A percentile compares a stretch with the other conserved stretches of the same genome.
phyloP scores from a whole-genome alignment of 495 filamentous ascomycete genomes.

The Annulohypoxylon nitens region DNA sequence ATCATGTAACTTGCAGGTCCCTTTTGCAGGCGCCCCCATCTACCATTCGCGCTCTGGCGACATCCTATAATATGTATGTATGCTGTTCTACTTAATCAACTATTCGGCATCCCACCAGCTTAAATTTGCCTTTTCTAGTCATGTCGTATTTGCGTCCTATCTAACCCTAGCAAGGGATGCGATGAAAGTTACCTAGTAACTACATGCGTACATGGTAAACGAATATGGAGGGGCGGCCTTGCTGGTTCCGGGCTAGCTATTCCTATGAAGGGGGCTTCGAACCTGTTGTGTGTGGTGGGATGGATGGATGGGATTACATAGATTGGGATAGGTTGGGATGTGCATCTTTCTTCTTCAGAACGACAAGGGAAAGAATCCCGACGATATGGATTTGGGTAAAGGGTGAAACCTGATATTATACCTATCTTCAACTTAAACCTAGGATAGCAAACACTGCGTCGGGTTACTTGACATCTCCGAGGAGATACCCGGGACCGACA shows the following conservation, averaged over 20 bases:
- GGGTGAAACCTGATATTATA: neutral
- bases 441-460: constrained; percentile 27
- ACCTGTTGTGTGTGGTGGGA: neutral
- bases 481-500: constrained; percentile 35
- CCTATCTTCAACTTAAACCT: constrained; percentile 10
- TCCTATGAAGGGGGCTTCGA: neutral
- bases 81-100: neutral
- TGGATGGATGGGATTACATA: too few relatives aligned
- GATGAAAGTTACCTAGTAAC: constrained; percentile 6
- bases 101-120: neutral
- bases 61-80: neutral
- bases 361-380: constrained; percentile 6
- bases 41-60: neutral
- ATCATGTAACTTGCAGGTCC: constrained; percentile 24
- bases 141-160: constrained; percentile 15
- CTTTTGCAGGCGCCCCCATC: neutral
- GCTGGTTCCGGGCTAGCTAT: constrained; percentile 21
- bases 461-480: constrained; percentile 5
- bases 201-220: constrained; percentile 5
- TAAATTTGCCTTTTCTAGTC: constrained; percentile 22
- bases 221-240: constrained; percentile 6
- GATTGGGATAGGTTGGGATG: neutral
- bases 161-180: neutral
- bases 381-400: constrained; percentile 26
- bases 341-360: neutral